phyloP scores from a whole-genome alignment of 345 rosid genomes.

The Citrus hindsii region DNA sequence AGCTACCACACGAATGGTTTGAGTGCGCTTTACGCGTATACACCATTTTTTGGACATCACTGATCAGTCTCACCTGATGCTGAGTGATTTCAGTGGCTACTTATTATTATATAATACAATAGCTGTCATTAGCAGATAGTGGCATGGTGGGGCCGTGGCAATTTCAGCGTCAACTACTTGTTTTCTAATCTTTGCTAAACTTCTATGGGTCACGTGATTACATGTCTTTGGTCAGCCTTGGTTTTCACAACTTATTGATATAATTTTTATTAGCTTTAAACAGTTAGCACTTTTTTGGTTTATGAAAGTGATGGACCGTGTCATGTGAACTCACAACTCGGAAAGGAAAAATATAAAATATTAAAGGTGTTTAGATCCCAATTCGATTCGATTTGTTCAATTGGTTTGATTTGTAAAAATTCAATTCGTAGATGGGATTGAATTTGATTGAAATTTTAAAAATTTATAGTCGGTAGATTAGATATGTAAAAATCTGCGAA shows the following conservation, averaged over 20 bases:
- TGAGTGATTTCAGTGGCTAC: not conserved
- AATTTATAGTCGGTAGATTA: accelerated
- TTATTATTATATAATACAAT: too few relatives aligned
- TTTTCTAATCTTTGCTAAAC: not conserved
- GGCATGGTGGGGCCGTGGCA: not conserved
- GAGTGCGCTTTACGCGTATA: not conserved
- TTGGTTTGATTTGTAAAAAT: too few relatives aligned
- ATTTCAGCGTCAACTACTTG: not conserved
- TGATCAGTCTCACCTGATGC: too few relatives aligned
- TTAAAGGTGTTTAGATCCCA: too few relatives aligned
- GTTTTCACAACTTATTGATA: not conserved
- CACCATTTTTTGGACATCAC: not conserved
- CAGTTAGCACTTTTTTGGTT: not conserved
- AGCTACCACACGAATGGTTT: not conserved
- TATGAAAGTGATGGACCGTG: too few relatives aligned
- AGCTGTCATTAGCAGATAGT: not conserved
- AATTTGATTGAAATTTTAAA: too few relatives aligned
- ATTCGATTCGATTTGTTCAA: too few relatives aligned
- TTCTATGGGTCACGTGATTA: not conserved
- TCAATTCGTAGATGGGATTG: accelerated
- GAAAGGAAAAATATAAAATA: too few relatives aligned
- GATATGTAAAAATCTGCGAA: too few relatives aligned
- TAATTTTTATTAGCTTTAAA: not conserved
- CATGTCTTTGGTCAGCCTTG: not conserved
- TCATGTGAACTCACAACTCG: too few relatives aligned